phyloP scores from a whole-genome alignment of 2,329 filamentous ascomycete species.

The Pseudogymnoascus sp. region DNA sequence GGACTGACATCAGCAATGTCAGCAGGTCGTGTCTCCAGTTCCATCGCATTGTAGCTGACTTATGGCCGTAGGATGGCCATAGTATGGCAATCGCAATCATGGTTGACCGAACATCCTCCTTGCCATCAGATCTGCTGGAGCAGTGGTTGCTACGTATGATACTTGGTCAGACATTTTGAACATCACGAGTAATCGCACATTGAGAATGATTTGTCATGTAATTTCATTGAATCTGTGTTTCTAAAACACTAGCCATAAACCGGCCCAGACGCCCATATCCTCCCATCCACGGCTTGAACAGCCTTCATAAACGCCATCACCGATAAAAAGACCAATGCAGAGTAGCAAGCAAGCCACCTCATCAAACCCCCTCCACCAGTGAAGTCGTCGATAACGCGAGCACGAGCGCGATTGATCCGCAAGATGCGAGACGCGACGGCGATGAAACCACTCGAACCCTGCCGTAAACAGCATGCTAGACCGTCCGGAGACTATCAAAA shows the following conservation, averaged over 20 bases:
- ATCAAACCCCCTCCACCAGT: background rate
- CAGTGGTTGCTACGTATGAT: background rate
- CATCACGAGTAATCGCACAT: background rate
- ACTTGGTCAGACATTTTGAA: background rate
- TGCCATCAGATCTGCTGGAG: background rate
- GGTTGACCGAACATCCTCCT: background rate
- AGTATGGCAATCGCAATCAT: background rate
- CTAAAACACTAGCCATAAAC: conserved; percentile 7
- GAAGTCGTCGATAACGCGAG: conserved; percentile 1
- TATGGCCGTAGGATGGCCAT: background rate
- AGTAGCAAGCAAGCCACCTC: background rate
- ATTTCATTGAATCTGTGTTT: conserved; percentile 6
- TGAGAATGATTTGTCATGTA: conserved; percentile 6
- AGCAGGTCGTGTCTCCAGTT: background rate
- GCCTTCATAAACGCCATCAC: conserved; percentile 6
- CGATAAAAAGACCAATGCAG: background rate
- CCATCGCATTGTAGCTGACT: background rate
- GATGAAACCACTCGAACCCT: conserved; percentile 21
- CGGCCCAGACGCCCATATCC: conserved; percentile 6
- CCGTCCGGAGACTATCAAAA: conserved; percentile 30
- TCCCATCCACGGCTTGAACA: conserved; percentile 5
- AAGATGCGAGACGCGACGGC: conserved; percentile 15
- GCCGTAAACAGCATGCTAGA: conserved; percentile 31
- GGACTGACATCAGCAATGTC: background rate
- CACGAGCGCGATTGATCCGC: conserved; percentile 16